Evolutionary conservation across 148 eudicot species (phyloP), one percentile per base, ranked within the genome.

Genomic region (Fallopia convolvulus): DNA sequence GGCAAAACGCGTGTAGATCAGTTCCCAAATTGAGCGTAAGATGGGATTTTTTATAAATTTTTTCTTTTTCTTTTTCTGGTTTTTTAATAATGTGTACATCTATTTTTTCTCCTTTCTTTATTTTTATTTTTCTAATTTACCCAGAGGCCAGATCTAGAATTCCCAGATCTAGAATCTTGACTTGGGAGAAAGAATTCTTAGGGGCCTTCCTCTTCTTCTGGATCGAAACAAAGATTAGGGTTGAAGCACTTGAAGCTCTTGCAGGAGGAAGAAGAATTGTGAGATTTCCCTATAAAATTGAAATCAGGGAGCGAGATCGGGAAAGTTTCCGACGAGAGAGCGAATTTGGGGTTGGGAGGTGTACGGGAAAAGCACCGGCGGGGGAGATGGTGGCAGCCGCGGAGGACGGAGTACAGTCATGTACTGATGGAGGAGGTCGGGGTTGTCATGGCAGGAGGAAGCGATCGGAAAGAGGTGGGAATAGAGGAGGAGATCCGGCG

Each of bases 341-440:
- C 41, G 52, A 70, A 21, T 9, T 74, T 82, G 5, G 84, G 81
- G 68, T 78, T 80, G 0, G 76, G 40, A 0, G 89, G 80, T 2
- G 92, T 82, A 6, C 6, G 80, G 15, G 89, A 47, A 75, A 90
- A 91, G 86, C 94, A 93, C 6, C 98, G 76, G 44, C 97, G 83
- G 61, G 98, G 98, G 72, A 94, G 83, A 0, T 94, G 98, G 84
- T 90, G 93, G 78, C 98, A 94, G 39, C 98, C 97, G 8, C 90
- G 88, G 66, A 94, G 88, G 70, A 94, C 86, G 89, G 91, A 0
- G 91, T 84, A 83, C 91, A 93, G 83, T 86, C 98, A 93, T 93
- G 88, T 85, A 91, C 21, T 73, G 58, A 80, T 89, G 83, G 30
- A 93, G 91, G 74, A 91, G 89, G 3, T 81, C 77, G 11, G 93